Conservation (phyloP, 176 grass and related monocot genomes). For the Carex parvula region DNA sequence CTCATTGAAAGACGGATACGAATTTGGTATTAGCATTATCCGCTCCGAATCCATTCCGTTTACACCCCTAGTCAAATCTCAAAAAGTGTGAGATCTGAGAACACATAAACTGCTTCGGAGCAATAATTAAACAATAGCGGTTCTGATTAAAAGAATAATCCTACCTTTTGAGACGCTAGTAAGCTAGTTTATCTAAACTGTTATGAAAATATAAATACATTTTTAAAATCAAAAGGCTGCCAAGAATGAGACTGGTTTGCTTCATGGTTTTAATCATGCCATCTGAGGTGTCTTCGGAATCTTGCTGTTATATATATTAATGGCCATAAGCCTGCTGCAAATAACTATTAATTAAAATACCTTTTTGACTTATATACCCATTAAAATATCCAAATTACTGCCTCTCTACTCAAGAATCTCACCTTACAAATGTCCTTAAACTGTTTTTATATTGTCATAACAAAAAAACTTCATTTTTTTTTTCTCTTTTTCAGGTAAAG, state of each 20-base stretch:
- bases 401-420: too few species aligned
- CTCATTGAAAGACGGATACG: too few species aligned
- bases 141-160: background rate
- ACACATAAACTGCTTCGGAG: background rate
- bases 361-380: conserved; percentile 4
- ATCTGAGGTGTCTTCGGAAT: conserved; percentile 15
- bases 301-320: conserved; percentile 12
- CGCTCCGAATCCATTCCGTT: too few species aligned
- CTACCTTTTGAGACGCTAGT: background rate
- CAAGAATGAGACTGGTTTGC: conserved; percentile 1
- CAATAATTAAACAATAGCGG: background rate
- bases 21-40: too few species aligned
- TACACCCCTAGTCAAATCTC: background rate
- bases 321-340: background rate
- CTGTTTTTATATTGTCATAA: background rate
- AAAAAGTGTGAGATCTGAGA: background rate
- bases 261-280: conserved; percentile 1
- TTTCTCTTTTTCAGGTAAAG: background rate
- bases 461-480: background rate
- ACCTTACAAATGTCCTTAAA: too few species aligned
- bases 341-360: conserved; percentile 12
- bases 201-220: background rate
- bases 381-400: background rate
- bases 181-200: background rate
- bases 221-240: conserved; percentile 2